Evolutionary conservation across 1,139 yeast species (phyloP).

Genomic region (Yamadazyma pseudoaaseri): DNA sequence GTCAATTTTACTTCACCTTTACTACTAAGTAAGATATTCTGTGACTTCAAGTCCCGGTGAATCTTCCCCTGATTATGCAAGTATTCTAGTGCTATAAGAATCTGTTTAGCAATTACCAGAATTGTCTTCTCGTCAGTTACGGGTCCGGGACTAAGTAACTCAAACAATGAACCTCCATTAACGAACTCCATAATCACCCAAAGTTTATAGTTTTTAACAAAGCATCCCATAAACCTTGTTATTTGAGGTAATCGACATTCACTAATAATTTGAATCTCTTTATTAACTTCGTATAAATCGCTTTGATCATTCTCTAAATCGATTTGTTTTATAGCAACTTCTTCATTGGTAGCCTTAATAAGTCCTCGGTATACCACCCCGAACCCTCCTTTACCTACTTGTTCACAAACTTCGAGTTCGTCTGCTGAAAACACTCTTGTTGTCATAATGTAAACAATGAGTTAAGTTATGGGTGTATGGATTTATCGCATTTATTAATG

Average conservation of each 20-base stretch:
- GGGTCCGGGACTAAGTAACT: conserved; percentile 62
- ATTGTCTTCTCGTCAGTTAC: conserved; percentile 45
- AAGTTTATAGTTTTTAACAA: conserved; percentile 72
- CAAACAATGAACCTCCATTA: conserved; percentile 82
- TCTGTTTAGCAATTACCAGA: conserved; percentile 55
- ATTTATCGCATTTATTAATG: too few species aligned
- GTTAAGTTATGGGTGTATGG: too few species aligned
- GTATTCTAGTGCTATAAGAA: conserved; percentile 68
- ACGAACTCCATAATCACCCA: conserved; percentile 88
- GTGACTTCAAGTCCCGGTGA: conserved; percentile 86
- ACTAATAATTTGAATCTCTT: conserved; percentile 73
- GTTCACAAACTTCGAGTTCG: conserved; percentile 60
- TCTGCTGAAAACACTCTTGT: conserved; percentile 32
- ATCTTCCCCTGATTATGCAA: conserved; percentile 77
- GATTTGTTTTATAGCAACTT: conserved; percentile 70
- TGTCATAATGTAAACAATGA: conserved; percentile 3
- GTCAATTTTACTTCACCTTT: conserved; percentile 85
- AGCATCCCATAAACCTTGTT: conserved; percentile 77
- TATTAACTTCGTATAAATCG: conserved; percentile 75
- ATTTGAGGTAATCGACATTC: conserved; percentile 72
- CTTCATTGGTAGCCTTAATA: conserved; percentile 47
- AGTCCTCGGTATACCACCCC: conserved; percentile 82
- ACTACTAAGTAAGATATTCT: conserved; percentile 68
- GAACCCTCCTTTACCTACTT: conserved; percentile 85
- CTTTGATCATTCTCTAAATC: conserved; percentile 77